phyloP scores from a whole-genome alignment of 805 yeast genomes.

The Metschnikowia dekortorum region DNA sequence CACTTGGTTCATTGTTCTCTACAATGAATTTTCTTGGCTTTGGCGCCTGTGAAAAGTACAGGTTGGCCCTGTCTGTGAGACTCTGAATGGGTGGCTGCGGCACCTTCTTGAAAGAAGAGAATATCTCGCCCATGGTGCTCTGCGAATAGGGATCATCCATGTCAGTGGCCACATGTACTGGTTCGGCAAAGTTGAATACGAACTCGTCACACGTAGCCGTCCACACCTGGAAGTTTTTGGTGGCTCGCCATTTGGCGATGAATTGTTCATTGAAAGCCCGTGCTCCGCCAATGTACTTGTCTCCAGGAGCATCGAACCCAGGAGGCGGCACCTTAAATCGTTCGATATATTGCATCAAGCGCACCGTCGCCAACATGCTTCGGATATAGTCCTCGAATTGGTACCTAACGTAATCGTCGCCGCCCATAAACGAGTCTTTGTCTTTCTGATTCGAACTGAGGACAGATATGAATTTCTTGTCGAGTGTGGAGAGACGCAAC shows the following conservation, averaged over 20 bases:
- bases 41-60: constrained; percentile 12
- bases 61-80: constrained; percentile 12
- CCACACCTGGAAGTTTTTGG: constrained; percentile 40
- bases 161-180: constrained; percentile 32
- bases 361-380: constrained; percentile 67
- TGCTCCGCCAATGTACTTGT: constrained; percentile 24
- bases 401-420: constrained; percentile 81
- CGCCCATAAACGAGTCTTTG: constrained; percentile 32
- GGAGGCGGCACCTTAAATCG: constrained; percentile 38
- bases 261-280: constrained; percentile 30
- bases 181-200: constrained; percentile 40
- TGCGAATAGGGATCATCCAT: constrained; percentile 10
- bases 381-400: constrained; percentile 88
- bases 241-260: constrained; percentile 28
- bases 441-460: constrained; percentile 41
- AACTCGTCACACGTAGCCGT: constrained; percentile 39
- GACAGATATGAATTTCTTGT: constrained; percentile 69
- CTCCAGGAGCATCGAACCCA: constrained; percentile 26
- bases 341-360: constrained; percentile 58
- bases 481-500: constrained; percentile 39
- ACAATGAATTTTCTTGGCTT: constrained; percentile 17
- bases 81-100: constrained; percentile 5
- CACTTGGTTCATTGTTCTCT: background rate
- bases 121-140: constrained; percentile 14
- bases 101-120: constrained; percentile 14